Percentiles rank a stretch among this genome's conserved stretches.
phyloP scores from a whole-genome alignment of 352 stramenopile species.

The Phytophthora rubi region DNA sequence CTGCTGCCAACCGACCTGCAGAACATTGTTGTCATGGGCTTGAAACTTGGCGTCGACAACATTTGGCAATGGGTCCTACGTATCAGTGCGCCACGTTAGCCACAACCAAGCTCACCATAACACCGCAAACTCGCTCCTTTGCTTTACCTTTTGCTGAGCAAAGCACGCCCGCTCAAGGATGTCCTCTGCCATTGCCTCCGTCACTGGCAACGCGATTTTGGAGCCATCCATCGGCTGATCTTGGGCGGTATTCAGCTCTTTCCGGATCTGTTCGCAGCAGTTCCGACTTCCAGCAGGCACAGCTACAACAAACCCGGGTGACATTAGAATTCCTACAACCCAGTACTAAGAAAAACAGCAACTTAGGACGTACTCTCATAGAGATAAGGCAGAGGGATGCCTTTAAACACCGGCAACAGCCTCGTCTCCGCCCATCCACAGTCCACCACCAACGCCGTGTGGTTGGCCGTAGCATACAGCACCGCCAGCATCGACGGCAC shows the following conservation, averaged over 20 bases:
- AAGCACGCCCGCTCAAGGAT: conserved; percentile 83
- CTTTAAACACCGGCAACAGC: conserved; percentile 82
- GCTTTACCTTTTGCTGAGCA: conserved; percentile 53
- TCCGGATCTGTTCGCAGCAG: conserved; percentile 51
- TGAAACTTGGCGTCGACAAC: conserved; percentile 57
- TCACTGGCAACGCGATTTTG: conserved; percentile 16
- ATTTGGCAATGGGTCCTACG: conserved; percentile 44
- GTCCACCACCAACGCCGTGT: conserved; percentile 82
- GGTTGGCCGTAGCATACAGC: conserved; percentile 75
- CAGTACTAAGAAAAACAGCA: background rate
- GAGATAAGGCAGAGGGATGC: conserved; percentile 73
- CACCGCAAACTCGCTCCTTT: background rate
- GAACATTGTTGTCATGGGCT: conserved; percentile 37
- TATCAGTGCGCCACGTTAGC: background rate
- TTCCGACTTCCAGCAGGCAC: conserved; percentile 48
- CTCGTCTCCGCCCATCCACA: conserved; percentile 79
- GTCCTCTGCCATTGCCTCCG: conserved; percentile 51
- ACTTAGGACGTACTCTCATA: conserved; percentile 57
- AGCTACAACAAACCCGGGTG: conserved; percentile 25
- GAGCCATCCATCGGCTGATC: conserved; percentile 36
- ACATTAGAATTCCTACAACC: background rate
- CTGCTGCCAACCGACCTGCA: conserved; percentile 38
- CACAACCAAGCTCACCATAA: background rate
- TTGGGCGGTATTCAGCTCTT: conserved; percentile 32
- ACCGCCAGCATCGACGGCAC: conserved; percentile 69